Evolutionary conservation across 1,139 yeast species (phyloP), one percentile per base, ranked within the genome.

Genomic region (Zhuliangozyma parablackwelliae): DNA sequence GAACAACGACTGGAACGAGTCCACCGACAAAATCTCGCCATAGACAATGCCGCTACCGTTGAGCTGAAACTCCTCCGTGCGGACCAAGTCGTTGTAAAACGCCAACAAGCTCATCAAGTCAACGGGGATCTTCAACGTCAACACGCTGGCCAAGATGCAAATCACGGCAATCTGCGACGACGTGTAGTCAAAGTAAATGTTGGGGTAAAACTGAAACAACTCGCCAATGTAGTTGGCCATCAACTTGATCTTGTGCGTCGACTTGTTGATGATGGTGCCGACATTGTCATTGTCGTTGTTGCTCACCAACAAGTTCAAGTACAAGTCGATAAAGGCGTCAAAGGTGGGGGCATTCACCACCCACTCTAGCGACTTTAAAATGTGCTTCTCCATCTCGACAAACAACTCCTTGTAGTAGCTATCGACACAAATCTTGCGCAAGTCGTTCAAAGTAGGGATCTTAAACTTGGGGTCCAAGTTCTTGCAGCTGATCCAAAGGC

Each of bases 401-500:
- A 83, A 82, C 38, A 79, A 66, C 41, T 72, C 67, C 46, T 76
- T 77, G 30, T 77, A 68, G 56, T 78, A 78, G 49, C 80, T 73
- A 46, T 75, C 75, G 56, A 85, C 82, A 52, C 88, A 82, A 57
- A 80, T 72, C 45, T 70, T 69, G 49, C 80, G 62, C 43, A 77
- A 65, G 48, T 76, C 79, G 46, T 72, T 70, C 43, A 78, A 57
- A 16, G 77, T 64, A 24, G 88, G 86, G 33, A 81, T 75, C 52
- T 78, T 78, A 48, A 75, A 75, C 59, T 84, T 84, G 39, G 79
- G 69, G 54, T 83, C 92, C 57, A 78, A 69, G 55, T 76, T 81
- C 60, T 84, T 84, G 45, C 88, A 78, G 31, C 85, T 74, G 36
- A 82, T 73, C 94, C 92, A 84, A 35, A 84, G 63, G 44, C 86